Conservation (phyloP, 345 rosid genomes). For the Passiflora organensis region DNA sequence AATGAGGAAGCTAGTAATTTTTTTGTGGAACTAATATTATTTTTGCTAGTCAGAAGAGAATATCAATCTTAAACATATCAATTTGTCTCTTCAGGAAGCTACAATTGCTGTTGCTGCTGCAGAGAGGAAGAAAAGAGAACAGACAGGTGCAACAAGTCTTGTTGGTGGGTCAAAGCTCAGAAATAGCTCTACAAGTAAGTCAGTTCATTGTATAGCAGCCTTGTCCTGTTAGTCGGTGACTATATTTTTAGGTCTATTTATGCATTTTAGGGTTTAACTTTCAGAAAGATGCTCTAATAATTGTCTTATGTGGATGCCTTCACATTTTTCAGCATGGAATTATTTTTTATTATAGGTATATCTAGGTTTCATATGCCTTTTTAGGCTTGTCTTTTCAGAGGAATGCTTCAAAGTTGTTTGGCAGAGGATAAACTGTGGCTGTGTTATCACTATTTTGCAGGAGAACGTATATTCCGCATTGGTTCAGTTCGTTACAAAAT, state of each 20-base stretch:
- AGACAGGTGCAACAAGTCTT: slow-evolving; percentile 25
- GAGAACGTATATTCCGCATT: slow-evolving; percentile 74
- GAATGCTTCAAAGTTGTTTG: too few species aligned
- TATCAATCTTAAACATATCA: slow-evolving; percentile 3
- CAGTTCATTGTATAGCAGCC: slow-evolving; percentile 20
- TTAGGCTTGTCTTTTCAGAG: neutral
- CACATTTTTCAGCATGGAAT: too few species aligned
- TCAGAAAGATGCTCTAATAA: too few species aligned
- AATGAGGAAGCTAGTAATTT: neutral
- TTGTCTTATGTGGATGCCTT: too few species aligned
- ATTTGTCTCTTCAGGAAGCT: slow-evolving; percentile 56
- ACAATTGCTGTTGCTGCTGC: slow-evolving; percentile 84
- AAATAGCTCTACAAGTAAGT: slow-evolving; percentile 47
- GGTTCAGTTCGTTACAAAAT: slow-evolving; percentile 80
- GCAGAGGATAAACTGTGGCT: neutral
- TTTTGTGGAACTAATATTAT: neutral
- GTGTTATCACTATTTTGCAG: slow-evolving; percentile 26
- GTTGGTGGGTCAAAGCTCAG: slow-evolving; percentile 37
- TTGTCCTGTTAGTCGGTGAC: slow-evolving; percentile 17
- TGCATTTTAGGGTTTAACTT: too few species aligned
- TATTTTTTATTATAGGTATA: too few species aligned
- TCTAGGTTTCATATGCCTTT: neutral
- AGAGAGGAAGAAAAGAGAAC: slow-evolving; percentile 64
- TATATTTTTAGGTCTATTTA: neutral
- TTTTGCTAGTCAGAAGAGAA: neutral